Percentiles rank a stretch among this genome's conserved stretches.
phyloP scores from a whole-genome alignment of 495 filamentous ascomycete species.

The Parachaetomium inaequale region DNA sequence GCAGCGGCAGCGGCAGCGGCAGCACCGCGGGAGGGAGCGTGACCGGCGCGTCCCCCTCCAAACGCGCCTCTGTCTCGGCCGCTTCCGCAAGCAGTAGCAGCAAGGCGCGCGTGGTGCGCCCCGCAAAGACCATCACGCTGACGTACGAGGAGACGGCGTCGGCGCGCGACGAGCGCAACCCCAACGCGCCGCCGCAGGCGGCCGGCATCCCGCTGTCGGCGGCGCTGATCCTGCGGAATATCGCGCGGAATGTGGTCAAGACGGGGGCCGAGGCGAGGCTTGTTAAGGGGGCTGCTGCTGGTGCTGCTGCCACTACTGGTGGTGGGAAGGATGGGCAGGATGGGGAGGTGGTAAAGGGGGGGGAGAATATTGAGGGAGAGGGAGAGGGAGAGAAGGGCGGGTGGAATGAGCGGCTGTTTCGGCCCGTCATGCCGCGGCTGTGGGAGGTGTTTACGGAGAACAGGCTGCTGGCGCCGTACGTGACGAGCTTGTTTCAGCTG shows the following conservation, averaged over 20 bases:
- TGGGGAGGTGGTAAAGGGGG: conserved; percentile 35
- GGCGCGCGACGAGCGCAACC: conserved; percentile 66
- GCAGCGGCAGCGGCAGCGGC: neutral
- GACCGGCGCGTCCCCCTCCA: conserved; percentile 17
- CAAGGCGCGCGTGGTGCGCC: conserved; percentile 50
- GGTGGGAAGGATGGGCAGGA: conserved; percentile 16
- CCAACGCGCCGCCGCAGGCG: conserved; percentile 56
- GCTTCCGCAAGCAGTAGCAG: conserved; percentile 7
- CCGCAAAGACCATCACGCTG: conserved; percentile 50
- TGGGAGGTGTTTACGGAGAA: conserved; percentile 56
- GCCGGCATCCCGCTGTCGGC: conserved; percentile 81
- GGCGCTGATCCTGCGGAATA: conserved; percentile 81
- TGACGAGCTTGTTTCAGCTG: conserved; percentile 30
- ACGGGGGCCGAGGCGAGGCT: conserved; percentile 52
- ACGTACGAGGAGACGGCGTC: conserved; percentile 59
- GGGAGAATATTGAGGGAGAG: conserved; percentile 40
- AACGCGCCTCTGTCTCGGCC: neutral
- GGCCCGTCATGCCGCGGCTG: conserved; percentile 45
- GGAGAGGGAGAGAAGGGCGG: conserved; percentile 24
- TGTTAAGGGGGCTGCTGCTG: conserved; percentile 39
- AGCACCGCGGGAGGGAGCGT: neutral
- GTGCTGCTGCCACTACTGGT: neutral
- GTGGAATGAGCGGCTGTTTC: conserved; percentile 51
- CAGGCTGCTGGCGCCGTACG: conserved; percentile 39
- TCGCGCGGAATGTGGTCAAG: conserved; percentile 70